Evolutionary conservation across 106 monocot species (phyloP).

Genomic region (Dendrobium huoshanense): DNA sequence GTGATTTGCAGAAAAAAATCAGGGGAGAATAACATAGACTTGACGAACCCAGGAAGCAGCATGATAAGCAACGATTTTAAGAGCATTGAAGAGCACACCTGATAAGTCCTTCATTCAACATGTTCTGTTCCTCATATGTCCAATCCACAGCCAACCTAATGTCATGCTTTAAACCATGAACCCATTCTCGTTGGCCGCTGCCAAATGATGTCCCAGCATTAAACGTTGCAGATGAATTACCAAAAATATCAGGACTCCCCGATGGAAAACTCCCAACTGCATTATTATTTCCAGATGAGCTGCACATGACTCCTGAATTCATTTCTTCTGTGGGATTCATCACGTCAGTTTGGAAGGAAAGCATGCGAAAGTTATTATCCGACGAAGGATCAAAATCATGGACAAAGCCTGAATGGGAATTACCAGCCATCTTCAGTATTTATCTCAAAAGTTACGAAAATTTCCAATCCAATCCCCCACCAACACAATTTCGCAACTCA

Average conservation of each 20-base stretch:
- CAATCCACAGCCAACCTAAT: constrained; percentile 13
- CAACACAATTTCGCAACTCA: background rate
- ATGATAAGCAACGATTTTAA: background rate
- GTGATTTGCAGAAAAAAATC: background rate
- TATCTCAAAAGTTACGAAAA: background rate
- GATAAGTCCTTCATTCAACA: constrained; percentile 16
- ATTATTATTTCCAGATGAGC: constrained; percentile 6
- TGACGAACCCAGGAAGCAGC: background rate
- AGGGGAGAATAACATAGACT: background rate
- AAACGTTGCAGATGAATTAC: background rate
- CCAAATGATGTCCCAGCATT: constrained; percentile 11
- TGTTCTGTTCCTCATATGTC: constrained; percentile 17
- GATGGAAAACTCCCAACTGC: background rate
- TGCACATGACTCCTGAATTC: background rate
- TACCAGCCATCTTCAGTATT: constrained; percentile 8
- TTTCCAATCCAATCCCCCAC: background rate
- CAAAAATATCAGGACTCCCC: background rate
- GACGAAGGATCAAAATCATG: constrained; percentile 7
- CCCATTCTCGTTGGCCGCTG: background rate
- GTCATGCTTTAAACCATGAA: constrained; percentile 9
- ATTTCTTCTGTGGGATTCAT: background rate
- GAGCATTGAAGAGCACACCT: constrained; percentile 8
- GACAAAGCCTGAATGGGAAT: constrained; percentile 12
- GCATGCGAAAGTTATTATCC: constrained; percentile 4
- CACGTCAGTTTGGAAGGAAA: constrained; percentile 17